phyloP scores from a whole-genome alignment of 371 early-diverging fungal genomes.

The Syncephalastrum racemosum region DNA sequence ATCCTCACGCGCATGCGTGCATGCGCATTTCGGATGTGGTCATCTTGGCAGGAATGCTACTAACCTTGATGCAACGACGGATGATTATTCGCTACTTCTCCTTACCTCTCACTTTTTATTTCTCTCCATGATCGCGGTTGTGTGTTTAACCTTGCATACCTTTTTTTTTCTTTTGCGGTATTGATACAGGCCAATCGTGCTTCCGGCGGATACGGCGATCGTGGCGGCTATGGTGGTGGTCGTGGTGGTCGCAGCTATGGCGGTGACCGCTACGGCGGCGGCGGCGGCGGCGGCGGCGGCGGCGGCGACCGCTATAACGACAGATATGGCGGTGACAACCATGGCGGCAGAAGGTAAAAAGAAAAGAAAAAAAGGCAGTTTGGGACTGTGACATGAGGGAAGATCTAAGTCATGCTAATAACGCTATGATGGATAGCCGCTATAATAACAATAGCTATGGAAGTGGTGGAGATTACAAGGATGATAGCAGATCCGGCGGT shows the following conservation, averaged over 20 bases:
- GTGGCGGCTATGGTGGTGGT: constrained; percentile 34
- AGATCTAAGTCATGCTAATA: no score
- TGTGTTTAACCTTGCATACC: background rate
- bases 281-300: constrained; percentile 16
- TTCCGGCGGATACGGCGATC: constrained; percentile 31
- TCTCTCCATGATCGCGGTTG: background rate
- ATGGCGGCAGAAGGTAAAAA: constrained; percentile 8
- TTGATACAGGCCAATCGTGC: constrained; percentile 32
- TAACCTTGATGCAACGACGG: constrained; percentile 6
- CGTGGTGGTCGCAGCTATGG: constrained; percentile 14
- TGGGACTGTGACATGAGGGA: no score
- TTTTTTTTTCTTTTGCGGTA: constrained; percentile 3
- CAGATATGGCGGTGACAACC: constrained; percentile 2
- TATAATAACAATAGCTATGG: no score
- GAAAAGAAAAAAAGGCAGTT: no score
- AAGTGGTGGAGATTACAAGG: no score
- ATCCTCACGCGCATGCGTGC: no score
- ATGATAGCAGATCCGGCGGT: background rate
- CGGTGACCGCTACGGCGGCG: constrained; percentile 12
- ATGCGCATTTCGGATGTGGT: constrained; percentile 6
- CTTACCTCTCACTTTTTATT: background rate
- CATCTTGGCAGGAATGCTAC: constrained; percentile 6
- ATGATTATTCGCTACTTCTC: background rate
- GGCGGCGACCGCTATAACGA: constrained; percentile 7
- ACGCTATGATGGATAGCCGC: no score